Evolutionary conservation across 306 rosid species (phyloP), one percentile per base, ranked within the genome.

Genomic region (Pueraria montana): DNA sequence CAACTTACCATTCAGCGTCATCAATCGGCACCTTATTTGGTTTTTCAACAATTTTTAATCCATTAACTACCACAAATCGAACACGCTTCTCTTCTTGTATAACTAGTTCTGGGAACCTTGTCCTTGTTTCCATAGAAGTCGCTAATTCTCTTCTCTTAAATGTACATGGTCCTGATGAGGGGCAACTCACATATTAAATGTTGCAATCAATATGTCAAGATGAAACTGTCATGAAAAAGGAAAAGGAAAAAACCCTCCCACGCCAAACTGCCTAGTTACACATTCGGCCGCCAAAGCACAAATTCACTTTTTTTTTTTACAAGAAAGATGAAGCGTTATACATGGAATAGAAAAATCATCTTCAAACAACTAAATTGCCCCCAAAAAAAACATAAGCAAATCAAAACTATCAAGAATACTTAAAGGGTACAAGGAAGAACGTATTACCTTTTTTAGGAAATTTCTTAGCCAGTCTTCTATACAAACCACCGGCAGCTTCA

Each of bases 401-500:
- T 4, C 8, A n/a, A n/a, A n/a, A n/a, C n/a, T n/a, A n/a, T n/a
- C n/a, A n/a, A n/a, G n/a, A n/a, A n/a, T 34, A 4, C 40, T 2
- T 34, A 34, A 34, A 34, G 40, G 40, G 40, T 34, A 34, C 40
- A 34, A 34, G 40, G 20, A 52, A 20, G 65, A 43, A 64, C 18
- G 38, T 6, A 16, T 40, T 84, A 95, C 99, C 99, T 78, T 91
- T 93, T 82, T 93, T 96, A 63, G 99, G 98, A 82, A 92, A 96
- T 79, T 95, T 96, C 92, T 96, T 94, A 18, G 98, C 98, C 30
- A 96, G 85, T 76, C 87, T 87, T 86, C 99, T 89, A 85, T 96
- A 96, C 91, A 96, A 90, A 43, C 99, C 99, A 83, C 99, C 99
- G 70, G 99, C 89, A 53, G 98, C 99, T 89, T 96, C 99, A 76